Percentiles rank a stretch among this genome's conserved stretches.
These are phyloP conservation scores for Trichoderma hamatum DNA, from an alignment of 2,329 filamentous ascomycete genomes.

Conservation along the genomic window DNA sequence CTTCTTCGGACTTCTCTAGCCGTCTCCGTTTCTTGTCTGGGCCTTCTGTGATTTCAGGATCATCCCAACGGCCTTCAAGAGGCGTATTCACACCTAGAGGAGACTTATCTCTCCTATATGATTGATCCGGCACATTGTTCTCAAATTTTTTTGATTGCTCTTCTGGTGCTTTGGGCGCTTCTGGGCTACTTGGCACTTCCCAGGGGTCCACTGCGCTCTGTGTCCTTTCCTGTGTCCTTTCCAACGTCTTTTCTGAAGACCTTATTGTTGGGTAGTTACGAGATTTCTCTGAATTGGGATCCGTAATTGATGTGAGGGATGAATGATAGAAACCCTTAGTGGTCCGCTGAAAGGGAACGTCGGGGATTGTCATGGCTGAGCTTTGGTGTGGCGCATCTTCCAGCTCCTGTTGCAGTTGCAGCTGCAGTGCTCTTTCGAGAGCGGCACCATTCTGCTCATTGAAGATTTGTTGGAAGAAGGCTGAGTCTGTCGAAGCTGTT, in stretches of 20 bases:
- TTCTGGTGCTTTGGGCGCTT: constrained; percentile 23
- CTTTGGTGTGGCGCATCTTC: constrained; percentile 16
- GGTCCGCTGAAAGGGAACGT: constrained; percentile 35
- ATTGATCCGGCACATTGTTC: neutral
- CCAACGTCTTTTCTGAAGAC: constrained; percentile 1
- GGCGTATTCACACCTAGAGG: neutral
- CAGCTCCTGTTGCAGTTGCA: neutral
- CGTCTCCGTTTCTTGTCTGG: constrained; percentile 34
- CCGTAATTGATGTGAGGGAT: constrained; percentile 37
- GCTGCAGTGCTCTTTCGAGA: constrained; percentile 30
- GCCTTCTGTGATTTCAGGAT: constrained; percentile 10
- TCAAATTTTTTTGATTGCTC: constrained; percentile 7
- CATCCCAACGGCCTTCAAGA: neutral
- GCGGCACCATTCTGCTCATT: constrained; percentile 48
- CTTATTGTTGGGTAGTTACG: constrained; percentile 27
- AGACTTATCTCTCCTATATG: neutral
- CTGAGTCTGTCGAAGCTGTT: constrained; percentile 51
- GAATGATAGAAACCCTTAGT: constrained; percentile 36
- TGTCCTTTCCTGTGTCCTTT: neutral
- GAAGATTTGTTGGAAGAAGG: constrained; percentile 53
- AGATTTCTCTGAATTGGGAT: constrained; percentile 31
- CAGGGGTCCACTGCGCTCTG: constrained; percentile 40
- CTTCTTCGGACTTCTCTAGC: constrained; percentile 25
- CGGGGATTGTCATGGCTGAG: constrained; percentile 28
- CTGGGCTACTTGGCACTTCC: constrained; percentile 51